Conservation (phyloP, 345 rosid genomes). For the Euphorbia tirucalli region DNA sequence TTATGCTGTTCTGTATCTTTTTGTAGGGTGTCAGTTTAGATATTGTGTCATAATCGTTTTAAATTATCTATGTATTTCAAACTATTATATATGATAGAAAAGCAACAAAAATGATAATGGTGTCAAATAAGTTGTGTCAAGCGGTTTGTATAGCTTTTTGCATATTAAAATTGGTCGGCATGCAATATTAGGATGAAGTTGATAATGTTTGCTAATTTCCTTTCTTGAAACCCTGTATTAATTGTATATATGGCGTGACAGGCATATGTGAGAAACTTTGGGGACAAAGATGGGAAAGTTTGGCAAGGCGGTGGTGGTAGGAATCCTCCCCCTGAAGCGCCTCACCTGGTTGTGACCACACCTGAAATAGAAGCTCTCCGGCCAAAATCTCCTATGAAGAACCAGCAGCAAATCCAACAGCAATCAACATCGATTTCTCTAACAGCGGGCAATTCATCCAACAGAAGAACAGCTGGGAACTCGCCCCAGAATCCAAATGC, state of each 20-base stretch:
- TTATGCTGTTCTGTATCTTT: too few species aligned
- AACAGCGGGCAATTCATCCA: conserved; percentile 51
- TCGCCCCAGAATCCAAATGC: conserved; percentile 64
- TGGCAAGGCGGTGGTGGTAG: conserved; percentile 99
- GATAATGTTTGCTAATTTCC: neutral
- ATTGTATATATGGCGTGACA: conserved; percentile 29
- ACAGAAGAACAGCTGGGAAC: conserved; percentile 65
- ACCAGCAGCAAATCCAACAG: conserved; percentile 54
- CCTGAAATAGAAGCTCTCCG: conserved; percentile 86
- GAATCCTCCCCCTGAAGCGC: conserved; percentile 90
- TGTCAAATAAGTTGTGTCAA: too few species aligned
- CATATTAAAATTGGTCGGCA: neutral
- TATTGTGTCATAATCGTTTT: too few species aligned
- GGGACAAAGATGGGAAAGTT: conserved; percentile 91
- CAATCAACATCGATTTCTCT: conserved; percentile 64
- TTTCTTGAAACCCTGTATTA: neutral
- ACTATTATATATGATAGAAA: too few species aligned
- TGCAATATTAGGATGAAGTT: neutral
- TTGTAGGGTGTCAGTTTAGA: too few species aligned
- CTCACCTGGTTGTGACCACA: conserved; percentile 81
- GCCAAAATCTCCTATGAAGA: conserved; percentile 96
- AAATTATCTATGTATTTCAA: too few species aligned
- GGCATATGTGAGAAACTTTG: conserved; percentile 67
- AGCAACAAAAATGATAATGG: too few species aligned
- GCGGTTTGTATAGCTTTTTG: neutral